phyloP scores from a whole-genome alignment of 805 yeast genomes.

The Starmera dryadoides region DNA sequence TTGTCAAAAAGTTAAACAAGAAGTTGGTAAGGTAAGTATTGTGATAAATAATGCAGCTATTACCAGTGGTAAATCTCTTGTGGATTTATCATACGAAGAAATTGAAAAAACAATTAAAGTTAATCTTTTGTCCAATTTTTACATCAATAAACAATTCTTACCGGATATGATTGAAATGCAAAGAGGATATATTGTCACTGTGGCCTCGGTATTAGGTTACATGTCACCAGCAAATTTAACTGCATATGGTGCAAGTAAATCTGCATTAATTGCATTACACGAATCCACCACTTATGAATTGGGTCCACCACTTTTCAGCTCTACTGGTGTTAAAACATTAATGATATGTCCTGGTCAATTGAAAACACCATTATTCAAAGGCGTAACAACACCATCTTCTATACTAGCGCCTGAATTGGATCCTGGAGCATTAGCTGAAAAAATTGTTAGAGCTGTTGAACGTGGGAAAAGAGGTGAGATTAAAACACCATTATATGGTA shows the following conservation, averaged over 20 bases:
- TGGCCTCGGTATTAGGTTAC: slow-evolving; percentile 81
- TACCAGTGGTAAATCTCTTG: slow-evolving; percentile 47
- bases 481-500: slow-evolving; percentile 70
- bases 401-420: slow-evolving; percentile 79
- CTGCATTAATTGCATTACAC: slow-evolving; percentile 79
- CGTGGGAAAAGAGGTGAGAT: slow-evolving; percentile 63
- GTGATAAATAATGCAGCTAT: slow-evolving; percentile 86
- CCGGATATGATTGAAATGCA: slow-evolving; percentile 58
- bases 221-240: slow-evolving; percentile 74
- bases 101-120: slow-evolving; percentile 58
- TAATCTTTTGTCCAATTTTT: slow-evolving; percentile 64
- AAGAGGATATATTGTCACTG: slow-evolving; percentile 72
- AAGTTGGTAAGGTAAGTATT: slow-evolving; percentile 55
- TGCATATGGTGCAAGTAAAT: slow-evolving; percentile 86
- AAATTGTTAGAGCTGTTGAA: slow-evolving; percentile 47
- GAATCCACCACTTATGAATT: slow-evolving; percentile 71
- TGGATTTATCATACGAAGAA: slow-evolving; percentile 47
- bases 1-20: slow-evolving; percentile 32
- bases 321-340: slow-evolving; percentile 60
- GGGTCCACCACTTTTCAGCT: slow-evolving; percentile 37
- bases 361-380: slow-evolving; percentile 64
- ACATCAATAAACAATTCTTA: slow-evolving; percentile 60
- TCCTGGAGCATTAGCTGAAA: slow-evolving; percentile 55
- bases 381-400: slow-evolving; percentile 66
- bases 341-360: slow-evolving; percentile 87